Base-by-base conservation (phyloP, 1,139 yeast species). In the Geotrichum citri-aurantii region DNA sequence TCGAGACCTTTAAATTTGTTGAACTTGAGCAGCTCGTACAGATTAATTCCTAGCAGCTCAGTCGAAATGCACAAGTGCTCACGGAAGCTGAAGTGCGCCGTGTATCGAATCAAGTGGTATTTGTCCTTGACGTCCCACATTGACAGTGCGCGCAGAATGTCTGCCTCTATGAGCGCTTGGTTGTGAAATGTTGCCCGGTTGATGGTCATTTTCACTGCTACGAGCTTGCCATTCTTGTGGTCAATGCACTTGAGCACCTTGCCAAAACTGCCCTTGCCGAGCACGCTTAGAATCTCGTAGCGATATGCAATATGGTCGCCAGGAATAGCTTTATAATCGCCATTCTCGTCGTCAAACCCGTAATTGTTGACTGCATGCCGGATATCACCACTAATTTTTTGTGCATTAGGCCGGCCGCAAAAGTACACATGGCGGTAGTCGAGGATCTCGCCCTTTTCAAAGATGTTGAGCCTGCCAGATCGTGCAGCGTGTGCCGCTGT, bases 251-350 rank as follows among this genome's bases (percentile, higher is more conserved):
- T 77, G 8, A 88, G 75, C 1, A 90, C 97, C 61, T 84, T 84
- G 0, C 97, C 97, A 76, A 90, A 90, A 40, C 93, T 84, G 3
- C 97, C 97, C 59, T 81, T 84, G 0, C 97, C 97, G 17, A 90
- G 75, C 2, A 77, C 73, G 1, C 76, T 72, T 37, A 80, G 60
- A 7, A 88, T 82, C 64, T 88, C 84, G 67, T 85, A 90, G 48
- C 95, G 73, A 69, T 84, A 89, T 59, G 85, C 86, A 53, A 89
- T 80, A 65, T 89, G 96, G 66, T 88, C 96, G 6, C 85, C 81
- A 1, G 74, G 71, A 1, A 76, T 68, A 0, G 83, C 76, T 7
- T 76, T 75, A 65, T 87, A 85, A 67, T 88, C 88, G 2, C 90
- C 88, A 10, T 79, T 74, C 2, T 72, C 71, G 68, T 88, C 95